Conservation (phyloP, 2,329 filamentous ascomycete genomes). For the Aspergillus clavatus region DNA sequence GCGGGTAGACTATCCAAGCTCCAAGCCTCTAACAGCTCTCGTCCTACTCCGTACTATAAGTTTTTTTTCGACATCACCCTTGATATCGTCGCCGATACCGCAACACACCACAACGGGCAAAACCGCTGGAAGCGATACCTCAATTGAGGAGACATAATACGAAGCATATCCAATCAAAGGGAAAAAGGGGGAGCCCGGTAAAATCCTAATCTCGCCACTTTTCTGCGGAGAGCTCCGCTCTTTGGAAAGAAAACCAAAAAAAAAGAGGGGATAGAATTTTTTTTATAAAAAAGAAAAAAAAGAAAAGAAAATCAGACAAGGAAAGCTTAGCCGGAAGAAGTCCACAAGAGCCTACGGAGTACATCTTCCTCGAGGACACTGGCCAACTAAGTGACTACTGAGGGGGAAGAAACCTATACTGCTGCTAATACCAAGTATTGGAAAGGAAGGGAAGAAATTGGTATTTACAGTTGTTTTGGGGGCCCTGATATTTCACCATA, state of each 20-base stretch:
- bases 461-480: conserved; percentile 1
- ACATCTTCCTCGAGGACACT: conserved; percentile 4
- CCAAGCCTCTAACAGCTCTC: conserved; percentile 16
- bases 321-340: conserved; percentile 21
- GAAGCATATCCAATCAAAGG: conserved; percentile 7
- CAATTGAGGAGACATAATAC: conserved; percentile 1
- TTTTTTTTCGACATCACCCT: conserved; percentile 18
- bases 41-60: conserved; percentile 10
- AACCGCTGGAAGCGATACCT: conserved; percentile 4
- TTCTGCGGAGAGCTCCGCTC: conserved; percentile 15
- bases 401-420: too few relatives aligned
- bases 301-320: conserved; percentile 13
- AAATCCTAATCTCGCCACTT: conserved; percentile 19
- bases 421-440: too few relatives aligned
- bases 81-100: conserved; percentile 2
- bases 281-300: conserved; percentile 4
- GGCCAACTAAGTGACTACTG: too few relatives aligned
- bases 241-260: background rate
- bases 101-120: conserved; percentile 14
- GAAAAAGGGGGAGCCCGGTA: conserved; percentile 7
- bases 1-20: conserved; percentile 35
- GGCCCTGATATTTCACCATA: conserved; percentile 12
- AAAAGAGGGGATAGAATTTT: conserved; percentile 5
- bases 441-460: conserved; percentile 6
- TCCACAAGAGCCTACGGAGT: background rate